phyloP scores from a whole-genome alignment of 495 filamentous ascomycete species.

The Penicillium argentinense region DNA sequence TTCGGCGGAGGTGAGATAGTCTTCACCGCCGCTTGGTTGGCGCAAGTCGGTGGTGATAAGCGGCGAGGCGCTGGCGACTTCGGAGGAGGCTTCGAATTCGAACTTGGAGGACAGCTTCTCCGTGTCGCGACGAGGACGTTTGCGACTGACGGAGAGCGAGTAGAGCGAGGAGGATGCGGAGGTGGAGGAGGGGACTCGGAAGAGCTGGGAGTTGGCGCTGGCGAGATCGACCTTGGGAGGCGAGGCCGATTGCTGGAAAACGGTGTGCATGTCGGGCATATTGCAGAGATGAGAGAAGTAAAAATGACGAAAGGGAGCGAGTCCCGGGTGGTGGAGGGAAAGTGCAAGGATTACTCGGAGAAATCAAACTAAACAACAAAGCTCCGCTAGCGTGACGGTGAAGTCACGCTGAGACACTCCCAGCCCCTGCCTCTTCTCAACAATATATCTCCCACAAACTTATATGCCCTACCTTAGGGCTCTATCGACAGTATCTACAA shows the following conservation, averaged over 20 bases:
- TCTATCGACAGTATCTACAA: slow-evolving; percentile 33
- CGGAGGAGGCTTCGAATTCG: slow-evolving; percentile 28
- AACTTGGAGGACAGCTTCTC: slow-evolving; percentile 28
- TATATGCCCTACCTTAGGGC: slow-evolving; percentile 1
- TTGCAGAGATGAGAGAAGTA: slow-evolving; percentile 5
- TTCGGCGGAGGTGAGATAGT: slow-evolving; percentile 30
- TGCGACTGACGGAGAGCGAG: slow-evolving; percentile 55
- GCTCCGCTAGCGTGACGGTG: no score
- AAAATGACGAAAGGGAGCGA: slow-evolving; percentile 6
- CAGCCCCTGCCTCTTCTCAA: no score
- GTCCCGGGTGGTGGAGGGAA: not conserved
- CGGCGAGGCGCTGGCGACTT: slow-evolving; percentile 35
- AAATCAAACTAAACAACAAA: no score
- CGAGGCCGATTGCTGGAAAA: slow-evolving; percentile 52
- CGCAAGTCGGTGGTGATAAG: slow-evolving; percentile 56
- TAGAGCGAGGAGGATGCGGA: slow-evolving; percentile 62
- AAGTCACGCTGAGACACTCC: no score
- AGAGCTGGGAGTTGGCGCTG: slow-evolving; percentile 59
- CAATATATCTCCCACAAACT: no score
- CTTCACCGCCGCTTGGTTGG: slow-evolving; percentile 63
- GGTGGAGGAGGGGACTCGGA: slow-evolving; percentile 66
- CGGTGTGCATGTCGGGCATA: slow-evolving; percentile 46
- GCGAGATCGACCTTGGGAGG: slow-evolving; percentile 54
- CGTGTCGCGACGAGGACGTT: slow-evolving; percentile 39
- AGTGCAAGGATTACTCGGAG: no score